These are phyloP conservation scores for Eucalyptus regnans DNA, from an alignment of 345 rosid species.

Conservation along the genomic window DNA sequence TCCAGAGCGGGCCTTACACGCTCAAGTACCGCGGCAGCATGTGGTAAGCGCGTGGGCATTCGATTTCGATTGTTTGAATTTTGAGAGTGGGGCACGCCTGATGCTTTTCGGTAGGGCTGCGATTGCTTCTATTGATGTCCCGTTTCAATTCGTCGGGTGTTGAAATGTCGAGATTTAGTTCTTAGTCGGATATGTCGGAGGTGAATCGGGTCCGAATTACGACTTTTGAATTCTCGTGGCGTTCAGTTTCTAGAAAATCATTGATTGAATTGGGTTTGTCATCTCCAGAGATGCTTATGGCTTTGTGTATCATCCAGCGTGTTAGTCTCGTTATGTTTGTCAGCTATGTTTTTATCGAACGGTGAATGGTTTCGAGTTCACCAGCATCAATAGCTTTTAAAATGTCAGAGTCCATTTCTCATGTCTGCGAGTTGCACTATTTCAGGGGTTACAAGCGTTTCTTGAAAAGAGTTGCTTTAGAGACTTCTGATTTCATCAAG, in stretches of 20 bases:
- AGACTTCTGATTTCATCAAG: slow-evolving; percentile 59
- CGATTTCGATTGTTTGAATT: background rate
- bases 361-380: background rate
- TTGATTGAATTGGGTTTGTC: background rate
- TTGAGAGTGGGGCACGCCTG: background rate
- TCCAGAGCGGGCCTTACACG: slow-evolving; percentile 32
- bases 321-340: background rate
- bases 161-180: background rate
- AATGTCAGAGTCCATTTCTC: background rate
- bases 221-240: background rate
- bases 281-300: background rate
- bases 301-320: background rate
- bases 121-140: background rate
- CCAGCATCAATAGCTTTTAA: background rate
- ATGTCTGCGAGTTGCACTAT: background rate
- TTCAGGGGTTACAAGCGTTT: slow-evolving; percentile 86
- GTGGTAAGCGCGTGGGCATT: slow-evolving; percentile 11
- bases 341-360: background rate
- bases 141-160: background rate
- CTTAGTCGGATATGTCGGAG: background rate
- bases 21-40: slow-evolving; percentile 44
- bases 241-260: background rate
- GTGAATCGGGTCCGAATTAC: background rate
- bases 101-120: background rate
- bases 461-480: slow-evolving; percentile 54